Conservation (phyloP, 2,329 filamentous ascomycete species). For the Davidsoniella eucalypti region DNA sequence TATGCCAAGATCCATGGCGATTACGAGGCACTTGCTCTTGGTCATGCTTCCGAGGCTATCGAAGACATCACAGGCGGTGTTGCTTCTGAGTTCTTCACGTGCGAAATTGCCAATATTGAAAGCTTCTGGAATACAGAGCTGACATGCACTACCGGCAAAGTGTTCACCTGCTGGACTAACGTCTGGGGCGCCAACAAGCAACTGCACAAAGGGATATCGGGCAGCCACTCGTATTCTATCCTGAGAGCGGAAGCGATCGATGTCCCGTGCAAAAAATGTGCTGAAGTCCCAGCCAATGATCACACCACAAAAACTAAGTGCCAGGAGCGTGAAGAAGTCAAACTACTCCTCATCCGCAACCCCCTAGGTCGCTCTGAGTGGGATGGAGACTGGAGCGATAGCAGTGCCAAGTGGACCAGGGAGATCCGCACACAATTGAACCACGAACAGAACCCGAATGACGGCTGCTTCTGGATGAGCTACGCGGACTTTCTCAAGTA, state of each 20-base stretch:
- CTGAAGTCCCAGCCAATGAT: no score
- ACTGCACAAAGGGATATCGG: slow-evolving; percentile 37
- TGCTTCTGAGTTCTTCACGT: slow-evolving; percentile 47
- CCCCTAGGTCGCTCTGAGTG: slow-evolving; percentile 45
- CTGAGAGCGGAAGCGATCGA: slow-evolving; percentile 18
- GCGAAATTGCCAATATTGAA: slow-evolving; percentile 47
- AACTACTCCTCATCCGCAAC: slow-evolving; percentile 38
- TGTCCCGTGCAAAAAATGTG: slow-evolving; percentile 24
- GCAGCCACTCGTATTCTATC: slow-evolving; percentile 44
- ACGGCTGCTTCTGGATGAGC: slow-evolving; percentile 48
- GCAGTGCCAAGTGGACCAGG: slow-evolving; percentile 23
- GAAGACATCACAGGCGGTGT: slow-evolving; percentile 48
- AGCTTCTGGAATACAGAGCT: slow-evolving; percentile 64
- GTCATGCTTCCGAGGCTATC: slow-evolving; percentile 47
- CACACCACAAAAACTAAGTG: no score
- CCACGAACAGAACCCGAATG: slow-evolving; percentile 22
- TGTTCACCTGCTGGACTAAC: slow-evolving; percentile 45
- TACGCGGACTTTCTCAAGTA: slow-evolving; percentile 46
- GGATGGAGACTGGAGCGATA: slow-evolving; percentile 44
- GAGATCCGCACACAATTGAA: slow-evolving; percentile 39
- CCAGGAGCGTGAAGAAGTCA: no score
- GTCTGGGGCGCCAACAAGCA: slow-evolving; percentile 17
- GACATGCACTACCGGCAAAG: slow-evolving; percentile 57
- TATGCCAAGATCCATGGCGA: slow-evolving; percentile 75
- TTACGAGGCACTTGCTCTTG: slow-evolving; percentile 54